Percentiles rank a stretch among this genome's conserved stretches.
These are phyloP conservation scores for Micromonas pusilla DNA, from an alignment of 139 green algal species.

Conservation along the genomic window DNA sequence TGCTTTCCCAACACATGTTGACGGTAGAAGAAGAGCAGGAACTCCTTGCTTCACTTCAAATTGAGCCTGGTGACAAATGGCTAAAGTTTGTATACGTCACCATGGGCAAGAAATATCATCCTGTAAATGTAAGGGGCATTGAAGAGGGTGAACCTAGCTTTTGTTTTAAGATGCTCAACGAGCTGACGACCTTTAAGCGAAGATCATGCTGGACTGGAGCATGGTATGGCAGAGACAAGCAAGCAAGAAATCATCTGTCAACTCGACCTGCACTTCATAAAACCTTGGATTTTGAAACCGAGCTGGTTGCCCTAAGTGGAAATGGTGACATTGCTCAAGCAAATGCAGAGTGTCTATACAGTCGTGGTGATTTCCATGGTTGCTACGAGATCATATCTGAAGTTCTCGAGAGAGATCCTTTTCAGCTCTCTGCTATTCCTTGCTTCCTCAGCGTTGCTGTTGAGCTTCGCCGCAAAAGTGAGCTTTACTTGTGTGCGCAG, in stretches of 20 bases:
- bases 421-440: conserved; percentile 51
- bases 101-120: background rate
- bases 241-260: conserved; percentile 16
- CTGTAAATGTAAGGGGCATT: background rate
- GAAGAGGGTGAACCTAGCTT: background rate
- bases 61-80: conserved; percentile 59
- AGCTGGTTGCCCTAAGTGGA: conserved; percentile 47
- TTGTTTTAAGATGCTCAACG: background rate
- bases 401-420: conserved; percentile 67
- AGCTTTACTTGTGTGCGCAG: conserved; percentile 76
- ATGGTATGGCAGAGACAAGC: no score
- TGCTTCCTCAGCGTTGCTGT: conserved; percentile 67
- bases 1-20: conserved; percentile 85
- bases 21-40: conserved; percentile 62
- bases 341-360: conserved; percentile 64
- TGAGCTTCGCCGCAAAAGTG: conserved; percentile 75
- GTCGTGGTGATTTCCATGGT: conserved; percentile 45
- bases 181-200: no score
- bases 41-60: conserved; percentile 52
- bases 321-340: conserved; percentile 66
- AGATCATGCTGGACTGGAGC: no score
- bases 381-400: conserved; percentile 50
- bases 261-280: conserved; percentile 33
- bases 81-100: conserved; percentile 65
- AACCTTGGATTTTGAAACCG: background rate